Evolutionary conservation across 306 rosid genomes (phyloP).

Genomic region (Corylus avellana): DNA sequence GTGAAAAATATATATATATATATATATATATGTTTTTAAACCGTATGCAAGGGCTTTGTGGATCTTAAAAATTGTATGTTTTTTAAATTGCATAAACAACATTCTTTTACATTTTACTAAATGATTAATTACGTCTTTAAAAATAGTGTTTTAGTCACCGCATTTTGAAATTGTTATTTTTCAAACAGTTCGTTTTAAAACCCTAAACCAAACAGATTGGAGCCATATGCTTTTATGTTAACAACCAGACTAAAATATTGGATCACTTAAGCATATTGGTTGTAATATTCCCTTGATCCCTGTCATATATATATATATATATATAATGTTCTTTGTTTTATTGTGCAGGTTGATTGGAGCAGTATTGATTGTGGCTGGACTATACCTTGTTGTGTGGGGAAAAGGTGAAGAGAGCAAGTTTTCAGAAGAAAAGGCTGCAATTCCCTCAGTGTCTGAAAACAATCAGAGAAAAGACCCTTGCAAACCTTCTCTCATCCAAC

Average conservation of each 20-base stretch:
- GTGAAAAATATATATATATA: too few species aligned
- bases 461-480: conserved; percentile 20
- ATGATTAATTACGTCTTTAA: too few species aligned
- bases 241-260: not conserved
- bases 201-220: too few species aligned
- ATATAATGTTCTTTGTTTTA: conserved; percentile 14
- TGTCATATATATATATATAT: not conserved
- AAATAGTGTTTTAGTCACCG: too few species aligned
- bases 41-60: too few species aligned
- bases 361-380: conserved; percentile 44
- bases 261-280: not conserved
- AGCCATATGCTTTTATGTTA: not conserved
- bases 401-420: conserved; percentile 51
- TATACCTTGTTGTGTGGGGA: conserved; percentile 67
- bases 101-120: too few species aligned
- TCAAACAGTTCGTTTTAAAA: too few species aligned
- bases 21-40: too few species aligned
- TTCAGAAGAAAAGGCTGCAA: conserved; percentile 6
- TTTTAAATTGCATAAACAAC: too few species aligned
- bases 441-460: conserved; percentile 24
- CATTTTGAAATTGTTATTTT: too few species aligned
- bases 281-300: not conserved
- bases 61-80: too few species aligned
- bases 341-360: conserved; percentile 60
- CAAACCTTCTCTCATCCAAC: conserved; percentile 36